Evolutionary conservation across 345 rosid species (phyloP), one percentile per base, ranked within the genome.

Genomic region (Dipteronia sinensis): DNA sequence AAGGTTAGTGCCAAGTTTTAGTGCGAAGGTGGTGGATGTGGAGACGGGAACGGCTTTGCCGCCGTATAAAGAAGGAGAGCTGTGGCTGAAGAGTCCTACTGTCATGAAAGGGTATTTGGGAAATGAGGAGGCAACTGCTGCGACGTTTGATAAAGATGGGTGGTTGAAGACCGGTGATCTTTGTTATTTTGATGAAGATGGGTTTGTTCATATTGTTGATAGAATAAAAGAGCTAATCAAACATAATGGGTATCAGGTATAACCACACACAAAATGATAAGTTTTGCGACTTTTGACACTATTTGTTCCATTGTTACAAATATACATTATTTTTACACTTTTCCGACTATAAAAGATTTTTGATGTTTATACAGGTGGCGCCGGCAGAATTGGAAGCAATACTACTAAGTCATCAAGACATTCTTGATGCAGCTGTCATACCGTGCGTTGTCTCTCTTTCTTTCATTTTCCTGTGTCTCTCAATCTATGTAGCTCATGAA

Each of bases 121-220:
- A 69, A 88, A 86, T 12, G 79, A 82, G 72, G 89, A 86, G 68
- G 93, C 92, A 23, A 87, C 95, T 0, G 78, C 82, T 6, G 87
- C 83, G 1, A 85, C 86, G 0, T 12, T 91, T 34, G 82, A 76
- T 71, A 38, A 78, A 4, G 90, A 86, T 8, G 92, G 93, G 25
- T 91, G 95, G 93, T 75, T 89, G 61, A 88, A 66, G 79, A 88
- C 93, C 15, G 95, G 92, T 25, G 93, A 91, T 81, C 90, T 88
- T 3, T 79, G 92, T 73, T 91, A 86, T 72, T 81, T 91, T 71
- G 85, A 91, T 59, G 85, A 81, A 25, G 85, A 86, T 65, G 95
- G 92, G 19, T 88, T 76, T 72, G 78, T 88, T 19, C 83, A 86
- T 19, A 77, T 89, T 69, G 89, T 89, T 70, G 93, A 89, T 71